Evolutionary conservation across 106 monocot genomes (phyloP).

Genomic region (Dactylorhiza incarnata): DNA sequence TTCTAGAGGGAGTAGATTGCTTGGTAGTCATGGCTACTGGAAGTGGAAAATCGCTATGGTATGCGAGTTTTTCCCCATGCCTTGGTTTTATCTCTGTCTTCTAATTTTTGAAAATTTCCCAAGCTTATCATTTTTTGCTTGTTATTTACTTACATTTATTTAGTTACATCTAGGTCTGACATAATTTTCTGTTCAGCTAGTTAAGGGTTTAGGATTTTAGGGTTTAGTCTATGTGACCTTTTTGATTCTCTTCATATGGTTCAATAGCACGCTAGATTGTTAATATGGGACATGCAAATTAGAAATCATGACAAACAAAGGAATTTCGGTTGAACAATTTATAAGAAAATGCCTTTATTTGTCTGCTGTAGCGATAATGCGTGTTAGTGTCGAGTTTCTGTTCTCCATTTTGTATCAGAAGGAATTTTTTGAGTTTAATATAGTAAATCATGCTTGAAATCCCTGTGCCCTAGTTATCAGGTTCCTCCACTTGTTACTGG

Average conservation of each 20-base stretch:
- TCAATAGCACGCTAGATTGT: not conserved
- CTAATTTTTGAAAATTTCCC: not conserved
- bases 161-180: not conserved
- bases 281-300: not conserved
- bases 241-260: not conserved
- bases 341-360: too few relatives aligned
- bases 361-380: too few relatives aligned
- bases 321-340: too few relatives aligned
- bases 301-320: not conserved
- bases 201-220: not conserved
- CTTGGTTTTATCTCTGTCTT: not conserved
- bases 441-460: not conserved
- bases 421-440: too few relatives aligned
- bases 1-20: conserved; percentile 62
- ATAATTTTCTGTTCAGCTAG: not conserved
- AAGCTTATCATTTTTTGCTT: not conserved
- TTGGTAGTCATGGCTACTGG: conserved; percentile 97
- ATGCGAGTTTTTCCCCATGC: not conserved
- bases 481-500: conserved; percentile 71
- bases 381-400: too few relatives aligned
- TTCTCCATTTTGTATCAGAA: too few relatives aligned
- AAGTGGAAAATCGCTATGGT: conserved; percentile 96
- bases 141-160: not conserved
- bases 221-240: not conserved
- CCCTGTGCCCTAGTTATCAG: conserved; percentile 57